Evolutionary conservation across 208 protist species (phyloP).

Genomic region (Tritrichomonas musculus): DNA sequence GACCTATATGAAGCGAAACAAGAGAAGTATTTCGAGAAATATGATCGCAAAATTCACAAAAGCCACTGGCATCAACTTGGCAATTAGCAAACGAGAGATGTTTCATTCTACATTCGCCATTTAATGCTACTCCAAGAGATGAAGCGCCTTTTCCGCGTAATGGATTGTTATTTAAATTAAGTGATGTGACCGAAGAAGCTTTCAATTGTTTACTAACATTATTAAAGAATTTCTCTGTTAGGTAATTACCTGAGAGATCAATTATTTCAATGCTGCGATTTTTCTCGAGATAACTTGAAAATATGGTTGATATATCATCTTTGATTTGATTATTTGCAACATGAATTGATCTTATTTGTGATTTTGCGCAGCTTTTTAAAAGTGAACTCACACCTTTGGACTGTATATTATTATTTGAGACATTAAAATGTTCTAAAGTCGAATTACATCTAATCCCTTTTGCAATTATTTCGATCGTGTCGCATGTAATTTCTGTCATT

Average conservation of each 20-base stretch:
- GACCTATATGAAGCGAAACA: neutral
- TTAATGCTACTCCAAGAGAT: neutral
- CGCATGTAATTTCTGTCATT: neutral
- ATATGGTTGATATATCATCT: neutral
- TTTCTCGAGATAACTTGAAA: neutral
- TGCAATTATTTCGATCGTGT: neutral
- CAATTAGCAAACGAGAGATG: neutral
- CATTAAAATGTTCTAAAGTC: neutral
- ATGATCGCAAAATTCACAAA: neutral
- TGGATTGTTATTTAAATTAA: neutral
- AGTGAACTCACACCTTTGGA: neutral
- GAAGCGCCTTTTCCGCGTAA: neutral
- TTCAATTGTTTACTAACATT: neutral
- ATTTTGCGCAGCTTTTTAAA: neutral
- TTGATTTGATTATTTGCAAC: neutral
- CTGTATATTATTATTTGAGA: neutral
- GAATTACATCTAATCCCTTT: neutral
- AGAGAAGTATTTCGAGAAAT: neutral
- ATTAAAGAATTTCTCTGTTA: neutral
- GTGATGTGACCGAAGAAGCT: neutral
- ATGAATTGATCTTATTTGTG: neutral
- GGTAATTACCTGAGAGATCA: neutral
- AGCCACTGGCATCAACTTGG: neutral
- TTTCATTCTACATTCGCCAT: neutral
- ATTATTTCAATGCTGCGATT: neutral